Evolutionary conservation across 2,329 filamentous ascomycete genomes (phyloP).

Genomic region (Arachnomyces sp.): DNA sequence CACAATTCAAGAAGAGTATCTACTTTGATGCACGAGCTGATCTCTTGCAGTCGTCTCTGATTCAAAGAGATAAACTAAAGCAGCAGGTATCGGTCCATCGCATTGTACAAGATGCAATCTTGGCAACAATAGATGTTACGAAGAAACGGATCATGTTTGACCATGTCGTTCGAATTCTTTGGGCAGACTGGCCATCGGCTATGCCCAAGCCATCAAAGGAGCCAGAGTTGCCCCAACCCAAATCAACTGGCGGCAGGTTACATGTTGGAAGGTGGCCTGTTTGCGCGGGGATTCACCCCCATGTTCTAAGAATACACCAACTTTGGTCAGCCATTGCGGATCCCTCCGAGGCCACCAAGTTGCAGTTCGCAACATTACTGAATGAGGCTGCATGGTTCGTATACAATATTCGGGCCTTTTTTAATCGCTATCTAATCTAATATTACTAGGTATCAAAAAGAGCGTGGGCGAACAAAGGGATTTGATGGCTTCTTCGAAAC

Average conservation of each 20-base stretch:
- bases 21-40: conserved; percentile 18
- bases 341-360: conserved; percentile 7
- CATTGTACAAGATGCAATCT: conserved; percentile 21
- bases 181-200: conserved; percentile 16
- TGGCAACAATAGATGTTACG: conserved; percentile 15
- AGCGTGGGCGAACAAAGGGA: conserved; percentile 16
- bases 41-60: conserved; percentile 19
- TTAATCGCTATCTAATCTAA: conserved; percentile 11
- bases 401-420: conserved; percentile 4
- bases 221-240: conserved; percentile 11
- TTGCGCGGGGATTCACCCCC: conserved; percentile 19
- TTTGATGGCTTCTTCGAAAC: conserved; percentile 19
- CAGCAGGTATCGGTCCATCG: conserved; percentile 18
- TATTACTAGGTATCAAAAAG: conserved; percentile 17
- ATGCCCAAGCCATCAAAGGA: conserved; percentile 16
- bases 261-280: conserved; percentile 16
- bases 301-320: conserved; percentile 18
- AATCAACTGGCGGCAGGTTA: conserved; percentile 12
- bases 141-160: conserved; percentile 11
- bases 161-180: conserved; percentile 11
- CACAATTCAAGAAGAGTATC: conserved; percentile 9
- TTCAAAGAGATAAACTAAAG: conserved; percentile 16
- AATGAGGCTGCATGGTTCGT: conserved; percentile 19
- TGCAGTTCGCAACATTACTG: conserved; percentile 18
- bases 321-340: conserved; percentile 10